A percentile compares a stretch with the other conserved stretches of the same genome.
These are phyloP conservation scores for Glomus cerebriforme DNA, from an alignment of 192 early-diverging fungal genomes.

Conservation along the genomic window DNA sequence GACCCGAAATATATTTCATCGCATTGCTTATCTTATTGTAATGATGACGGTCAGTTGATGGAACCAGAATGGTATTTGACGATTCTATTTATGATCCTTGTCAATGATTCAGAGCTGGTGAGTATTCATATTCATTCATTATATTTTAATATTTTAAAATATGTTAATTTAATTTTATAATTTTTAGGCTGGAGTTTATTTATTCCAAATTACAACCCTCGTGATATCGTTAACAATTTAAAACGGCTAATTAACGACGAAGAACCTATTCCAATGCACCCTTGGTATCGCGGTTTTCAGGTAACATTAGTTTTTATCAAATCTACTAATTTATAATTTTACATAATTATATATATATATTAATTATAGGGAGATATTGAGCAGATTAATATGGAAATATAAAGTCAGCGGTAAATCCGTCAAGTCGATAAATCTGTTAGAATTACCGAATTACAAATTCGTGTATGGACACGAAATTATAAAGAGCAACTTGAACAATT, in stretches of 20 bases:
- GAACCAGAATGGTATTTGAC: conserved; percentile 97
- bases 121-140: background rate
- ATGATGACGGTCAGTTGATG: conserved; percentile 87
- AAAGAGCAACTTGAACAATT: conserved; percentile 82
- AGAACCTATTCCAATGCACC: conserved; percentile 71
- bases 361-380: conserved; percentile 67
- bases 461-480: conserved; percentile 86
- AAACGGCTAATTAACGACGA: conserved; percentile 75
- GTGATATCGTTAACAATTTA: conserved; percentile 86
- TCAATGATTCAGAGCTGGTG: conserved; percentile 89
- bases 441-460: conserved; percentile 88
- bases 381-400: conserved; percentile 54
- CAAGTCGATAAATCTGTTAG: conserved; percentile 76
- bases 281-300: conserved; percentile 95
- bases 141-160: background rate
- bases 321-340: too few relatives aligned
- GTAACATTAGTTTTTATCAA: too few relatives aligned
- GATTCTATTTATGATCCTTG: conserved; percentile 90
- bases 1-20: conserved; percentile 75
- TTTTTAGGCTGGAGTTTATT: conserved; percentile 64
- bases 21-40: conserved; percentile 76
- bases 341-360: too few relatives aligned
- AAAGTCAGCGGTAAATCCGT: conserved; percentile 67
- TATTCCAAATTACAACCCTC: conserved; percentile 87
- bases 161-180: background rate